Conservation (phyloP, 352 stramenopile genomes). For the Pythium rishiriense region DNA sequence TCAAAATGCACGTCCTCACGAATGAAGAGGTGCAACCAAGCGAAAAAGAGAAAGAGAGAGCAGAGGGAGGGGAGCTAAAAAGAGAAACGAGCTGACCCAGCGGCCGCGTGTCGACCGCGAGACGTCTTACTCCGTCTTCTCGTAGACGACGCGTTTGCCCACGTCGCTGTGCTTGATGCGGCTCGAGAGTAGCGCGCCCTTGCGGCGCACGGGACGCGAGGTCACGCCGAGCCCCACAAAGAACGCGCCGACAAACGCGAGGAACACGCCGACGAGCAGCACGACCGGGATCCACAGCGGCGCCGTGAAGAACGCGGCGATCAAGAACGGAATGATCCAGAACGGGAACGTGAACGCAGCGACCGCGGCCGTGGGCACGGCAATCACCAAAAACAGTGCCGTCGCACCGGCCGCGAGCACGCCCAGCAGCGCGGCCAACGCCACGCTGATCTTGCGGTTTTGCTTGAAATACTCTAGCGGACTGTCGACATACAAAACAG, state of each 20-base stretch:
- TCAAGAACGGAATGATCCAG: slow-evolving; percentile 82
- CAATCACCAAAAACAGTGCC: slow-evolving; percentile 65
- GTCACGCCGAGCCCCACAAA: slow-evolving; percentile 76
- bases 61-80: too few species aligned
- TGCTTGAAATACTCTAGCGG: slow-evolving; percentile 71
- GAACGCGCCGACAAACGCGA: slow-evolving; percentile 67
- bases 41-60: background rate
- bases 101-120: background rate
- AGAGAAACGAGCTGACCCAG: background rate
- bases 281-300: slow-evolving; percentile 76
- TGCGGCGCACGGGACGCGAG: slow-evolving; percentile 72
- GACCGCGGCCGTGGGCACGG: slow-evolving; percentile 65
- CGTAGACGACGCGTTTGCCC: slow-evolving; percentile 81
- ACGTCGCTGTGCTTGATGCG: slow-evolving; percentile 85
- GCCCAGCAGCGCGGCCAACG: slow-evolving; percentile 53
- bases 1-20: slow-evolving; percentile 4
- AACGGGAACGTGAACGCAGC: slow-evolving; percentile 81
- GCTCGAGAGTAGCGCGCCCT: slow-evolving; percentile 64
- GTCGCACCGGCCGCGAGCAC: slow-evolving; percentile 49
- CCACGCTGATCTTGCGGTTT: slow-evolving; percentile 71
- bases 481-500: slow-evolving; percentile 11
- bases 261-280: slow-evolving; percentile 60
- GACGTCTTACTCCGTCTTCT: slow-evolving; percentile 56
- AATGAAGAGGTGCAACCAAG: background rate
- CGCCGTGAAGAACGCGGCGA: slow-evolving; percentile 76